phyloP scores from a whole-genome alignment of 345 rosid species.

The Linum lewisii region DNA sequence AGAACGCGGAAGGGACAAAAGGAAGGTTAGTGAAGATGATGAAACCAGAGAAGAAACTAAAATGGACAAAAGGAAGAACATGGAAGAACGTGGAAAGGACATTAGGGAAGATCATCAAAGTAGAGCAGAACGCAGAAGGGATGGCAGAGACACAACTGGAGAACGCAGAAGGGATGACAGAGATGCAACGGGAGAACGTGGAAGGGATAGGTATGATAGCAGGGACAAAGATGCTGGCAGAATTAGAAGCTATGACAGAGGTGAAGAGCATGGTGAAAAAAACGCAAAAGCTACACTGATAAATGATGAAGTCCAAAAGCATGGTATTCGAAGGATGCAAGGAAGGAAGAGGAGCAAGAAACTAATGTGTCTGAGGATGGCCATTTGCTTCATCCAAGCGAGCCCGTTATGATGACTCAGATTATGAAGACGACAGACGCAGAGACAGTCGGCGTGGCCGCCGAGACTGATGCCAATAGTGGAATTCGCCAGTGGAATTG shows the following conservation, averaged over 20 bases:
- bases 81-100: neutral
- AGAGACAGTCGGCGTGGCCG: neutral
- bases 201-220: neutral
- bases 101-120: neutral
- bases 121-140: neutral
- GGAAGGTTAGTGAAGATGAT: neutral
- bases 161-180: neutral
- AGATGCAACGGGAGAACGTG: neutral
- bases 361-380: neutral
- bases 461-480: neutral
- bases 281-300: neutral
- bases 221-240: neutral
- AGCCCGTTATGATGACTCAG: neutral
- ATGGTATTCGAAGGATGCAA: neutral
- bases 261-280: neutral
- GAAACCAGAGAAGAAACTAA: neutral
- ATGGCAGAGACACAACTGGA: neutral
- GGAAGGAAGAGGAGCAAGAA: neutral
- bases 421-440: neutral
- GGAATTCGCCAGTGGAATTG: no score
- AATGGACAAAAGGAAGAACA: neutral
- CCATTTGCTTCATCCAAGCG: neutral
- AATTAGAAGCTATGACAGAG: neutral
- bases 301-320: neutral
- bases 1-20: neutral